A percentile compares a stretch with the other conserved stretches of the same genome.
These are phyloP conservation scores for Neonectria hederae DNA, from an alignment of 2,329 filamentous ascomycete species.

Conservation along the genomic window DNA sequence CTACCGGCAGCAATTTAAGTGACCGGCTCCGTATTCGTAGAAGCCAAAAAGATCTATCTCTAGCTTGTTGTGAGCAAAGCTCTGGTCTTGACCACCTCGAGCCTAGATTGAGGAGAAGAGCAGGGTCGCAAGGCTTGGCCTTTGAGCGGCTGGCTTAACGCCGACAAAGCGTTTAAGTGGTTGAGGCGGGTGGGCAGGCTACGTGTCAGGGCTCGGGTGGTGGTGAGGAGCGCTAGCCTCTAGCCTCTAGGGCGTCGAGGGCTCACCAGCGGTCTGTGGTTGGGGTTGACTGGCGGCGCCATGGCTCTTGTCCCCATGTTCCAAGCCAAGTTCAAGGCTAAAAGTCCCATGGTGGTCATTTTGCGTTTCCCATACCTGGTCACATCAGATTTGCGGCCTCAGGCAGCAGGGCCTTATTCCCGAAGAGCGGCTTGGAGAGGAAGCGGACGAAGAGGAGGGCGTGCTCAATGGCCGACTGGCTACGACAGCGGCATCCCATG, in stretches of 20 bases:
- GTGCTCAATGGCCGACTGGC: conserved; percentile 33
- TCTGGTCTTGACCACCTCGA: conserved; percentile 17
- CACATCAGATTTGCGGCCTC: conserved; percentile 37
- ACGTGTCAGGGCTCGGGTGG: conserved; percentile 30
- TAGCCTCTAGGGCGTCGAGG: conserved; percentile 16
- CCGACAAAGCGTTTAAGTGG: conserved; percentile 28
- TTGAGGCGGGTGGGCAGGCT: conserved; percentile 26
- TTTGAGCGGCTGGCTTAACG: conserved; percentile 31
- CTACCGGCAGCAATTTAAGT: not conserved
- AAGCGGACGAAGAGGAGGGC: conserved; percentile 28
- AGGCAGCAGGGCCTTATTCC: conserved; percentile 39
- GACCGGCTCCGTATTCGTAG: not conserved
- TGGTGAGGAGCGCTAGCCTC: conserved; percentile 22
- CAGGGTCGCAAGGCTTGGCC: conserved; percentile 22
- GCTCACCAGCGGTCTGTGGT: conserved; percentile 34
- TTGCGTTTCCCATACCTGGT: conserved; percentile 39
- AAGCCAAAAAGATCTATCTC: not conserved
- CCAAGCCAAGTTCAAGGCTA: conserved; percentile 20
- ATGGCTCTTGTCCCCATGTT: conserved; percentile 20
- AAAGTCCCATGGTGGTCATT: conserved; percentile 33
- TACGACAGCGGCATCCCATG: conserved; percentile 35
- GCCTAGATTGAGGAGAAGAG: conserved; percentile 9
- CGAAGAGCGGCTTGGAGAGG: conserved; percentile 29
- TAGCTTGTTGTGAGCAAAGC: not conserved
- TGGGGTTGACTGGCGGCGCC: conserved; percentile 26